These are phyloP conservation scores for Ajuga reptans DNA, from an alignment of 305 asterid species.

Conservation along the genomic window DNA sequence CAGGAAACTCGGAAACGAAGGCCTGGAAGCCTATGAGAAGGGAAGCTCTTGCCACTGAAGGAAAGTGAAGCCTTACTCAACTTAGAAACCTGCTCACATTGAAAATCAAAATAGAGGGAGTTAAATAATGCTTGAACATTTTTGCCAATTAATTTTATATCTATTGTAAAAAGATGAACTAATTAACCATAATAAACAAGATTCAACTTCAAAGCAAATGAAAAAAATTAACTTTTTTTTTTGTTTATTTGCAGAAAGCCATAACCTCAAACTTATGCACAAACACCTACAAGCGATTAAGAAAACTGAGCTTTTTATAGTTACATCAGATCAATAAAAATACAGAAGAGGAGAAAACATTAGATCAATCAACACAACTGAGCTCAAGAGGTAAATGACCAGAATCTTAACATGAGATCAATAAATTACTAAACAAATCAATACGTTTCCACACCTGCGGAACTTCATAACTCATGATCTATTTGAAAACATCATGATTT, in stretches of 20 bases:
- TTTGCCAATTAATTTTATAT: too few species aligned
- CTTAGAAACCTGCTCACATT: constrained; percentile 30
- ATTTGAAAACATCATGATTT: neutral
- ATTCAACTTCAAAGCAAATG: neutral
- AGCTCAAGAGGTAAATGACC: neutral
- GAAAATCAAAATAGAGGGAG: neutral
- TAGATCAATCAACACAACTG: neutral
- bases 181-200: neutral
- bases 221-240: neutral
- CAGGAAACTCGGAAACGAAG: constrained; percentile 57
- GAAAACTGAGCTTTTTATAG: neutral
- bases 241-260: neutral
- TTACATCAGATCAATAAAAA: neutral
- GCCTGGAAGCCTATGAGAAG: constrained; percentile 45
- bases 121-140: too few species aligned
- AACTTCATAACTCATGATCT: neutral
- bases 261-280: neutral
- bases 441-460: neutral
- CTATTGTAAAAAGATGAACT: neutral
- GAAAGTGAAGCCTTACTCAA: constrained; percentile 42
- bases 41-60: constrained; percentile 45
- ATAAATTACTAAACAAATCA: neutral
- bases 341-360: neutral
- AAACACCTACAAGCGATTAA: neutral
- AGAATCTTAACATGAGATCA: neutral